Evolutionary conservation across 768 basidiomycete species (phyloP), one percentile per base, ranked within the genome.

Genomic region (Fistulinella prunicolor): DNA sequence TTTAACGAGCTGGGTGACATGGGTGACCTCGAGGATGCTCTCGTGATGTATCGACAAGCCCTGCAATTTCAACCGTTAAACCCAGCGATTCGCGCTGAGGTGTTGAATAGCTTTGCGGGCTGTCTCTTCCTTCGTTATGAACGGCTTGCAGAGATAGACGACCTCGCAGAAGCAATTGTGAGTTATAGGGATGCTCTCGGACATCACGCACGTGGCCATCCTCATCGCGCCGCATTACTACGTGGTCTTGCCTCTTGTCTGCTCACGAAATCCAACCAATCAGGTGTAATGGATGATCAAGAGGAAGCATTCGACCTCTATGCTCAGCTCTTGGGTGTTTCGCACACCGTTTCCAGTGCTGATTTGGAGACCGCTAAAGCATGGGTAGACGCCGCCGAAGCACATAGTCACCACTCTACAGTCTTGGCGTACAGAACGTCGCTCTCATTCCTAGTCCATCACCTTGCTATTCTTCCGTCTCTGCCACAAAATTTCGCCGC

Each of bases 371-470:
- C 42, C 16, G 30, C 42, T 9, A 44, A 50, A 23, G 16, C 3
- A 20, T 46, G 49, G 45, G 42, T 21, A 3, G 6, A 9, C 10
- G 13, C 13, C 5, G 55, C 55, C 1, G 38, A 50, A 37, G 12
- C 8, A 7, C 35, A 14, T 19, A 13, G 43, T 23, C 54, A 56
- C 42, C 14, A 9, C 19, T 47, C 55, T 13, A 42, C 32, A 9
- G 24, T 55, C 12, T 37, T 41, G 29, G 56, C 56, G 16, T 56
- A 57, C 44, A 34, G 23, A 38, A 44, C 32, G 5, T 51, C 50
- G 5, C 22, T 57, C 3, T 40, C 29, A n/a, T 12, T 51, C 1
- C 29, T 52, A 2, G 55, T 46, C 14, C 55, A 42, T 3, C 49
- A 57, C 17, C 28, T 57, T 12, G 35, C 21, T 24, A 24, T 40